phyloP scores from a whole-genome alignment of 2,329 filamentous ascomycete genomes.

The Fusarium luffae region DNA sequence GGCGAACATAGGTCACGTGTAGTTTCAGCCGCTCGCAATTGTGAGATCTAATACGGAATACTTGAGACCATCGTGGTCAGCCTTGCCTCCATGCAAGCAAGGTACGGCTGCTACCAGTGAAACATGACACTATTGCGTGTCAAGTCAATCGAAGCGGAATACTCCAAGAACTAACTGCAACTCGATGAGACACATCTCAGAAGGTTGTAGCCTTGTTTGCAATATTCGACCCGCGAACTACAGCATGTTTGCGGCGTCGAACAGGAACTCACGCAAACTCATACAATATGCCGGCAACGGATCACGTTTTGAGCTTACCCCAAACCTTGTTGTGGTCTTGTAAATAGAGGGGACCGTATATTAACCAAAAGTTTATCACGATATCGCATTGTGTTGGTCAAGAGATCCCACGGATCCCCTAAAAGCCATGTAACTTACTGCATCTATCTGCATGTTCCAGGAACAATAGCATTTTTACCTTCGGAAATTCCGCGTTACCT shows the following conservation, averaged over 20 bases:
- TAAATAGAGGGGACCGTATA: background rate
- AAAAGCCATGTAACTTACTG: background rate
- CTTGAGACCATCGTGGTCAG: background rate
- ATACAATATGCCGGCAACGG: background rate
- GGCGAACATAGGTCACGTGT: slow-evolving; percentile 38
- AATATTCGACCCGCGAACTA: background rate
- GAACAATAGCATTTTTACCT: background rate
- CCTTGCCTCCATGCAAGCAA: slow-evolving; percentile 13
- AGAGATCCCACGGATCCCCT: background rate
- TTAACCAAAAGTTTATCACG: background rate
- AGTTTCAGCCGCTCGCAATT: slow-evolving; percentile 14
- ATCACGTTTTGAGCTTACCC: background rate
- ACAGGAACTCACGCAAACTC: background rate
- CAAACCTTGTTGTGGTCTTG: background rate
- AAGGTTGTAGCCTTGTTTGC: background rate
- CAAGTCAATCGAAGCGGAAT: background rate
- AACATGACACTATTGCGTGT: background rate
- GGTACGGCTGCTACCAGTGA: background rate
- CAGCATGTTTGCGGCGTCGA: slow-evolving; percentile 12
- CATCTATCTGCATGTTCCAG: background rate
- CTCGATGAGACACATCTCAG: too few relatives aligned
- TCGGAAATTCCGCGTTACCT: background rate
- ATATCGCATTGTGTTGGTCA: background rate
- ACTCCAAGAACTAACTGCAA: background rate
- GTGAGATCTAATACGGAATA: background rate